Evolutionary conservation across 202 grass and related monocot species (phyloP), one percentile per base, ranked within the genome.

Genomic region (Hordeum pubiflorum): DNA sequence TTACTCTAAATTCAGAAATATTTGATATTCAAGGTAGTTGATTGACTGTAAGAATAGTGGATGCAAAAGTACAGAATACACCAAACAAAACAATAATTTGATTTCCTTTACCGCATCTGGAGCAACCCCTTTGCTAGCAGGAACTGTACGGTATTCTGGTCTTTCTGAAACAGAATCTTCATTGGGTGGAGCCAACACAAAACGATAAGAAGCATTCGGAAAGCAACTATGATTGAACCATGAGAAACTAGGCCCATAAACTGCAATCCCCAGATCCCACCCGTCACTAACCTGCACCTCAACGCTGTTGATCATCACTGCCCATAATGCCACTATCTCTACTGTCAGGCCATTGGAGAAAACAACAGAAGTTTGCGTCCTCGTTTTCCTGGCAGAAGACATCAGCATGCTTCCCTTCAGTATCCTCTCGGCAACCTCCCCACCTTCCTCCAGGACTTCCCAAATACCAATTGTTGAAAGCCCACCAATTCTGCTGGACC

Each of bases 191-290:
- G 54, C 50, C 63, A 88, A 58, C 24, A 84, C 66, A 68, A 94
- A 94, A 12, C 84, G 62, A 79, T 91, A 97, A 56, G 82, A 94
- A 81, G 92, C 85, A 60, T 85, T 94, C 2, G 94, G 94, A 71
- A 44, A 56, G n/a, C 94, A 97, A 40, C 92, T 91, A 86, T 94
- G 94, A 78, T 94, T 97, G 69, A 97, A 97, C 92, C 92, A 97
- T 58, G 92, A 97, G 78, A 97, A 97, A 26, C 71, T 78, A 6
- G 91, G 81, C 5, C 89, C 86, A 79, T 94, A 97, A 32, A 97
- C 79, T 14, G 86, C 90, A 56, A 94, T 74, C 56, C 94, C 94
- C 9, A 93, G 29, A 10, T 90, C 74, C 62, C 76, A 41, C 5
- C 22, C 81, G 37, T 91, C 88, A 69, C 57, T 79, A 63, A 97